Base-by-base conservation (phyloP, 257 asterid species). In the Solanum dulcamara region DNA sequence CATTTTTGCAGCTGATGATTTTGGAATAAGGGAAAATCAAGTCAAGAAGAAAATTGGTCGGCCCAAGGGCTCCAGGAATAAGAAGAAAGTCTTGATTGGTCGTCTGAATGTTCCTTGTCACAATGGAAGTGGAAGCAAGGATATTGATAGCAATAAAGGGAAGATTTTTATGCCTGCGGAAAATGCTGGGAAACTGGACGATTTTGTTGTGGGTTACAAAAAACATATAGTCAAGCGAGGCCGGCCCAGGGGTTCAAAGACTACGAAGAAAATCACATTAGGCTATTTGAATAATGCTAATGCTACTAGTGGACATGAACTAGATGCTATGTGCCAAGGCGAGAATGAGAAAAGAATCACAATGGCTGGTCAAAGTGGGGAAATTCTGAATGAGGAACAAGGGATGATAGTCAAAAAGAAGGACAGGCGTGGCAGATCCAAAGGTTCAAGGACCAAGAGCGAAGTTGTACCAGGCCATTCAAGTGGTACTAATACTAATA, bases 31-130 rank as follows among this genome's bases (percentile, higher is more conserved):
- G 57, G 68, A 30, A 84, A 68, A 84, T 35, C 77, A 84, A 84
- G 59, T 64, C 85, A 83, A 48, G 85, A 83, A 83, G 86, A 86
- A 77, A 81, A 2, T 17, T 42, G 35, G 77, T 80, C 38, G 85
- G 30, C 88, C 85, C 42, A 84, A 68, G 71, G 87, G 71, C 46
- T 15, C 90, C 55, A 67, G 48, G 38, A 84, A 40, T 20, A 87
- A 83, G 86, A 85, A 81, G 79, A 83, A 83, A 81, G n/a, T n/a
- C 83, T 79, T 79, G 83, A 48, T 48, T 28, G 83, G 44, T 48
- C 18, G 40, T 79, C 83, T 48, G 83, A 79, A 44, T 79, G 83
- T 79, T 79, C 64, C 44, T 50, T 15, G 17, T 79, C 4, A 30
- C 64, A 79, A 79, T 79, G 83, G 64, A 79, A 66, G 30, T 30